Evolutionary conservation across 305 asterid species (phyloP).

Genomic region (Solanum aculeatissimum): DNA sequence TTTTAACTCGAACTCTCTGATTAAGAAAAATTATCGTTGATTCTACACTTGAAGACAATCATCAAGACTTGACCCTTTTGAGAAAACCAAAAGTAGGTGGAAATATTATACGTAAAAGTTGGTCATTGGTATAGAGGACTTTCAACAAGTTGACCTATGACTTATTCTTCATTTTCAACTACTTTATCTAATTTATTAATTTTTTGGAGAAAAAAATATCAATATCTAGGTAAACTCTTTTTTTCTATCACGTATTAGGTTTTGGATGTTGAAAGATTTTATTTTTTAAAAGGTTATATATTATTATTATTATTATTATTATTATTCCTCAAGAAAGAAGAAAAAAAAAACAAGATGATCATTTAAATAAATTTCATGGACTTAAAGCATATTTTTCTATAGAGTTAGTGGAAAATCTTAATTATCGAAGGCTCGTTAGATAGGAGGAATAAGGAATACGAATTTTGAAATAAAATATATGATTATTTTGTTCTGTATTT

Average conservation of each 20-base stretch:
- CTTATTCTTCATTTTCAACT: neutral
- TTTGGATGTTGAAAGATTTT: neutral
- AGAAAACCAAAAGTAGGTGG: neutral
- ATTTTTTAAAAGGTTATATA: neutral
- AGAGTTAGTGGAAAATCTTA: neutral
- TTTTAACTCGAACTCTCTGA: rapidly evolving
- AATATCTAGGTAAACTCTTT: neutral
- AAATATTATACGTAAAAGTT: neutral
- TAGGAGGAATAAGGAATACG: neutral
- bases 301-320: neutral
- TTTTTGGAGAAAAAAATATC: neutral
- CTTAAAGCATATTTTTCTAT: neutral
- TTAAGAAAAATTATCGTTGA: neutral
- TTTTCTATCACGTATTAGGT: neutral
- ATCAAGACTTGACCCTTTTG: neutral
- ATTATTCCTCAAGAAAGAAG: neutral
- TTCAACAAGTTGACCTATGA: neutral
- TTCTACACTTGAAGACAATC: neutral
- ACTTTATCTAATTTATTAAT: neutral
- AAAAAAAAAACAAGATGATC: neutral
- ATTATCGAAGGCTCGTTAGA: neutral
- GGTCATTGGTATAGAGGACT: neutral
- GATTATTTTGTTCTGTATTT: neutral
- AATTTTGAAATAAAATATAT: neutral
- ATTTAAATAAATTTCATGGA: neutral